Evolutionary conservation across 768 basidiomycete genomes (phyloP).

Genomic region (Mycena olivaceomarginata): DNA sequence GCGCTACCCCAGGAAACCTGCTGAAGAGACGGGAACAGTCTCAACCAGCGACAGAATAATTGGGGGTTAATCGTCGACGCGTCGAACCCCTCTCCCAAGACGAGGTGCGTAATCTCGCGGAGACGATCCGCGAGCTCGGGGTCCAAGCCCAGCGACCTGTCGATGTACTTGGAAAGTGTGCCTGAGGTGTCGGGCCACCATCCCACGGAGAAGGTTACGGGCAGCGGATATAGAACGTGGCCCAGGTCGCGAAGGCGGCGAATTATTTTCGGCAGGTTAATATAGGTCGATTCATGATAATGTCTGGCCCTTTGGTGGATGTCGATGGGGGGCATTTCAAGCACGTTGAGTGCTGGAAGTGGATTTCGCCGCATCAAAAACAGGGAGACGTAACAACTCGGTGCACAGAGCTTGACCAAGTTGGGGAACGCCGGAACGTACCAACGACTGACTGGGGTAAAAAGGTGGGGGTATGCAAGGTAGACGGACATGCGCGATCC

Average conservation of each 20-base stretch:
- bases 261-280: constrained; percentile 13
- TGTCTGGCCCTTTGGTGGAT: background rate
- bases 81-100: constrained; percentile 13
- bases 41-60: constrained; percentile 19
- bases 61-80: background rate
- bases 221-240: constrained; percentile 1
- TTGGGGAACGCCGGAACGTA: constrained; percentile 23
- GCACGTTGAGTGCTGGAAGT: background rate
- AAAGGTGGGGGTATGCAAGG: constrained; percentile 17
- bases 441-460: constrained; percentile 19
- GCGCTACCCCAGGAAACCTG: constrained; percentile 1
- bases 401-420: constrained; percentile 12
- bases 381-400: background rate
- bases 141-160: constrained; percentile 21
- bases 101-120: constrained; percentile 24
- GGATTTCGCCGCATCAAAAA: constrained; percentile 27
- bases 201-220: constrained; percentile 12
- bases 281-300: background rate
- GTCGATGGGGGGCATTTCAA: background rate
- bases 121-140: background rate
- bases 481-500: background rate
- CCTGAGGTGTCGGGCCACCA: background rate
- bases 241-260: constrained; percentile 14
- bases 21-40: constrained; percentile 19
- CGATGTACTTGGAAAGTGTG: constrained; percentile 1